phyloP scores from a whole-genome alignment of 1,139 yeast genomes.

The Kodamaea fungicola region DNA sequence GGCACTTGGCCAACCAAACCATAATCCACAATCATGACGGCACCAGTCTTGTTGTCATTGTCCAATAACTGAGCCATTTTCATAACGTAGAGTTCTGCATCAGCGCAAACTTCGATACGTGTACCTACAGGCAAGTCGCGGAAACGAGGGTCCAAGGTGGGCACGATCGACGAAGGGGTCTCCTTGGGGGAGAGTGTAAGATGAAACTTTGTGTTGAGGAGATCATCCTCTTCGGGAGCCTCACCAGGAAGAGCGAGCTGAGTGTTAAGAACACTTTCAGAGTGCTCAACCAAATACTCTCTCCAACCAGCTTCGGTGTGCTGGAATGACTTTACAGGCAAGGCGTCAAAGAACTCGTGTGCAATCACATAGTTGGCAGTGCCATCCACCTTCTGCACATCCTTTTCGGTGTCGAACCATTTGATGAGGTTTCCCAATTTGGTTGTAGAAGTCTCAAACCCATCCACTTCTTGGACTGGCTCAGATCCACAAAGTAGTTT shows the following conservation, averaged over 20 bases:
- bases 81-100: constrained; percentile 53
- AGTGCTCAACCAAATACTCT: constrained; percentile 64
- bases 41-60: constrained; percentile 44
- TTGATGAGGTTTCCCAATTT: constrained; percentile 52
- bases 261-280: constrained; percentile 39
- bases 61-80: constrained; percentile 44
- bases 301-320: constrained; percentile 70
- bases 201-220: constrained; percentile 48
- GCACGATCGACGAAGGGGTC: constrained; percentile 63
- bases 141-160: constrained; percentile 51
- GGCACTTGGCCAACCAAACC: constrained; percentile 66
- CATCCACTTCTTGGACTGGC: constrained; percentile 17
- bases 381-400: constrained; percentile 33
- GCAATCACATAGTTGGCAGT: constrained; percentile 66
- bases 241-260: constrained; percentile 26
- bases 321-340: constrained; percentile 72
- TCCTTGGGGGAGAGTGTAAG: constrained; percentile 57
- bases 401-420: constrained; percentile 74
- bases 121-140: constrained; percentile 53
- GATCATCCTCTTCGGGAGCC: constrained; percentile 9
- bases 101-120: constrained; percentile 73
- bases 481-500: constrained; percentile 42
- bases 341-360: constrained; percentile 85
- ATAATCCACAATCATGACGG: constrained; percentile 73
- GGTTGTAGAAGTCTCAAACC: constrained; percentile 40